A percentile compares a stretch with the other conserved stretches of the same genome.
Evolutionary conservation across 192 early-diverging fungal species (phyloP).

Genomic region (Radiomyces spectabilis): DNA sequence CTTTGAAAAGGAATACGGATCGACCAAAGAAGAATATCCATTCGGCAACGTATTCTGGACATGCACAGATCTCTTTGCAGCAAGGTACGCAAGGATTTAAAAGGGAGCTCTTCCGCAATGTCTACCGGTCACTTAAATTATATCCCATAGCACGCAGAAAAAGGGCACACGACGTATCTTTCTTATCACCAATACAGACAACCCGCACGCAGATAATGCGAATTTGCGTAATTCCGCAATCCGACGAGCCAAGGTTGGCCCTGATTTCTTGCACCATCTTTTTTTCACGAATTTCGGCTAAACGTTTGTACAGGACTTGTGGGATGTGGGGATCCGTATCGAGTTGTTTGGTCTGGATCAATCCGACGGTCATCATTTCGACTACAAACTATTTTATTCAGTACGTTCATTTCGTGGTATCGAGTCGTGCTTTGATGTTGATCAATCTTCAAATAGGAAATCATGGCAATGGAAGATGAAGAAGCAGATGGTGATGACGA

Average conservation of each 20-base stretch:
- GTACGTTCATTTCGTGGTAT: too few relatives aligned
- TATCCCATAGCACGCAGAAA: slow-evolving; percentile 29
- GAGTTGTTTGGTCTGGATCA: slow-evolving; percentile 56
- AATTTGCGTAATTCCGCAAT: slow-evolving; percentile 43
- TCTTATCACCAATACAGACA: slow-evolving; percentile 63
- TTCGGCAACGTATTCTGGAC: slow-evolving; percentile 61
- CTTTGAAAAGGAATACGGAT: slow-evolving; percentile 42
- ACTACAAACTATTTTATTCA: slow-evolving; percentile 51
- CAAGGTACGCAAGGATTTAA: slow-evolving; percentile 31
- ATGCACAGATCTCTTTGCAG: slow-evolving; percentile 49
- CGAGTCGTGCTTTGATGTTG: too few relatives aligned
- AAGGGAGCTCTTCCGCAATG: neutral
- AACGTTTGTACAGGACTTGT: slow-evolving; percentile 54
- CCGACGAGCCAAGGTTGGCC: slow-evolving; percentile 41
- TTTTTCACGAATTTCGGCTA: too few relatives aligned
- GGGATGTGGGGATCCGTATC: slow-evolving; percentile 48
- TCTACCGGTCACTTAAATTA: neutral
- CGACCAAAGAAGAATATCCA: slow-evolving; percentile 39
- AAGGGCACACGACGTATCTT: slow-evolving; percentile 58
- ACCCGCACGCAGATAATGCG: slow-evolving; percentile 46
- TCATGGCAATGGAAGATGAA: slow-evolving; percentile 19
- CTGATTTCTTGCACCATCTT: neutral
- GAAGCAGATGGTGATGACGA: slow-evolving; percentile 20
- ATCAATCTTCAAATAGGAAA: too few relatives aligned
- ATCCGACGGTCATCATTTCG: slow-evolving; percentile 39